phyloP scores from a whole-genome alignment of 306 rosid genomes.

The Pterocarpus macrocarpus region DNA sequence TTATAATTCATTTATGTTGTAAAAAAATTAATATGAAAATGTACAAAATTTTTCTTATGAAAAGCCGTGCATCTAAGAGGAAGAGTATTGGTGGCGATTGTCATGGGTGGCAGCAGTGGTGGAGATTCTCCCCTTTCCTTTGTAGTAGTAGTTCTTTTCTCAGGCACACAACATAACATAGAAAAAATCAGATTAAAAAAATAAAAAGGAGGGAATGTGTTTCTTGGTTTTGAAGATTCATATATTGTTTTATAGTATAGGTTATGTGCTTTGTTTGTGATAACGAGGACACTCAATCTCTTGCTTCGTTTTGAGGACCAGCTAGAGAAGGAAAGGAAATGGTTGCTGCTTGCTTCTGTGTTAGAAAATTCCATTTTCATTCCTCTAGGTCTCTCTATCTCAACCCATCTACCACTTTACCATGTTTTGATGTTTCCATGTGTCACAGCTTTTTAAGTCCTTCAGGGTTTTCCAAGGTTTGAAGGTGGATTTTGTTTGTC shows the following conservation, averaged over 20 bases:
- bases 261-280: constrained; percentile 10
- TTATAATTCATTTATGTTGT: too few relatives aligned
- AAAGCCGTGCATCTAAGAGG: too few relatives aligned
- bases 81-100: background rate
- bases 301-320: constrained; percentile 62
- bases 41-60: background rate
- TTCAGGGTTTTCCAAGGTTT: too few relatives aligned
- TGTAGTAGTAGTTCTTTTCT: constrained; percentile 7
- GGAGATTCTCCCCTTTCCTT: constrained; percentile 16
- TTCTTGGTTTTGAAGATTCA: constrained; percentile 7
- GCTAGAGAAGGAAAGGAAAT: constrained; percentile 30
- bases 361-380: constrained; percentile 54
- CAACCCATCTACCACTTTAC: background rate
- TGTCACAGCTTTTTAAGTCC: background rate
- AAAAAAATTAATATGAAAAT: too few relatives aligned
- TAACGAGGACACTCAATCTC: constrained; percentile 64
- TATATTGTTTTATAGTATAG: background rate
- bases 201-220: background rate
- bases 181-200: background rate
- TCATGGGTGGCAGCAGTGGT: background rate
- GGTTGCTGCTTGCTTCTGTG: constrained; percentile 54
- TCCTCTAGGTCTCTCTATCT: constrained; percentile 41
- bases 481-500: too few relatives aligned
- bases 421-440: background rate
- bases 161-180: background rate